phyloP scores from a whole-genome alignment of 2,329 filamentous ascomycete species.

The Sclerotinia spermophila region DNA sequence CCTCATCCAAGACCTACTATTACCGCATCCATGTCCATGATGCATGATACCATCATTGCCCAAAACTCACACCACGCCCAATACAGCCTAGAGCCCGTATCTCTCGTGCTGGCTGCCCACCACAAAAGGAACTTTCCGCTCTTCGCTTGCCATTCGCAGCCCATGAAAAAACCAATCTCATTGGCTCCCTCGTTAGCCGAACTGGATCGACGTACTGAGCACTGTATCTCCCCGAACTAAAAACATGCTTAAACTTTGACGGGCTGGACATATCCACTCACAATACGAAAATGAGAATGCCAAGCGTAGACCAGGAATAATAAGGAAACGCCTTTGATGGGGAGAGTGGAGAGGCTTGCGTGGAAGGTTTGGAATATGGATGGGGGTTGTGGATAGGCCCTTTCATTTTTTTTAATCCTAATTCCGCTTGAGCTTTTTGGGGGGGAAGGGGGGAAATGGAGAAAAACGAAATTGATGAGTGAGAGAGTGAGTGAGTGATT shows the following conservation, averaged over 20 bases:
- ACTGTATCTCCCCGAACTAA: not conserved
- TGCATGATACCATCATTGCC: not conserved
- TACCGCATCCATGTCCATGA: not conserved
- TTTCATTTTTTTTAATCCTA: not conserved
- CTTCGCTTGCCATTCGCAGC: not conserved
- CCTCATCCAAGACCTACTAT: not conserved
- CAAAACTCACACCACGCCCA: not conserved
- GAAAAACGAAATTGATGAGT: not conserved
- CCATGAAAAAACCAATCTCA: not conserved
- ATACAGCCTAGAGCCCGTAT: not conserved
- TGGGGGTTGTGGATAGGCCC: not conserved
- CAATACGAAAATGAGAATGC: not conserved
- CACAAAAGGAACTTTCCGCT: not conserved
- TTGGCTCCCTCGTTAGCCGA: not conserved
- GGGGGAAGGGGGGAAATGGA: not conserved
- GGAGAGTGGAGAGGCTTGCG: slow-evolving; percentile 12
- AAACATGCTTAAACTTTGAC: slow-evolving; percentile 16
- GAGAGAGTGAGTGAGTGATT: too few species aligned
- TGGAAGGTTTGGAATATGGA: slow-evolving; percentile 3
- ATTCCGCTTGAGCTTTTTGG: not conserved
- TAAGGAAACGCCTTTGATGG: slow-evolving; percentile 1
- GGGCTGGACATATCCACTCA: not conserved
- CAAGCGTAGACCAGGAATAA: not conserved
- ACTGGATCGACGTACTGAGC: not conserved
- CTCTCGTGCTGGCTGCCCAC: not conserved